Base-by-base conservation (phyloP, 768 basidiomycete species). In the Phanerodontia chrysosporium region DNA sequence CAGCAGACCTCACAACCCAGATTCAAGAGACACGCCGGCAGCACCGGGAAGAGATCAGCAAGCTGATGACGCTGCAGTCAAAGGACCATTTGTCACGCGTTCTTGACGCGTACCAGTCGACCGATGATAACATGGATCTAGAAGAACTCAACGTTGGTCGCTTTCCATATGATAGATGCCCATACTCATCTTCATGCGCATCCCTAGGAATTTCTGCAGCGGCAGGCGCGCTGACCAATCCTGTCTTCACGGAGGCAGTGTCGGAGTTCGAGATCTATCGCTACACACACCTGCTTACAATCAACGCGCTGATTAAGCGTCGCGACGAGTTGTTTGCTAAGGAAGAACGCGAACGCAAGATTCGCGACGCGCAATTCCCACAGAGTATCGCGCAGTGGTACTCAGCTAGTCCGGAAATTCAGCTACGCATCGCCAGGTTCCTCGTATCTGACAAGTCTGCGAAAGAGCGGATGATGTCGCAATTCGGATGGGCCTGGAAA, bases 401-500 rank as follows among this genome's bases (percentile, higher is more conserved):
- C 66, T 12, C 55, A 62, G 3, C 72, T 75, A 53, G 59, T 61
- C 1, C 71, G 68, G 21, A 83, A 25, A 67, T 74, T 0, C 76
- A 81, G 69, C 65, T 80, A n/a, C 77, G 83, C 1, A 73, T 78
- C 9, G 83, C 83, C 22, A 72, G 73, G 49, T 84, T 83, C 64
- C 69, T 86, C 29, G 48, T 24, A 18, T 12, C 58, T 21, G 56
- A 69, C 30, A 51, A 55, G 9, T 25, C 51, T 6, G 72, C 69
- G 32, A 73, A 77, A 60, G 84, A 86, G 55, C 77, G 61, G 64
- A 79, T 82, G 75, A 64, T 78, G 66, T 64, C 61, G 28, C 75
- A 82, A 54, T 85, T 73, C 65, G 70, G 73, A 0, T 87, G 85
- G 85, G 75, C 76, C 0, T 82, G 73, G 71, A 73, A 77, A 42